Evolutionary conservation across 2,329 filamentous ascomycete species (phyloP), one percentile per base, ranked within the genome.

Genomic region (Nemania bipapillata): DNA sequence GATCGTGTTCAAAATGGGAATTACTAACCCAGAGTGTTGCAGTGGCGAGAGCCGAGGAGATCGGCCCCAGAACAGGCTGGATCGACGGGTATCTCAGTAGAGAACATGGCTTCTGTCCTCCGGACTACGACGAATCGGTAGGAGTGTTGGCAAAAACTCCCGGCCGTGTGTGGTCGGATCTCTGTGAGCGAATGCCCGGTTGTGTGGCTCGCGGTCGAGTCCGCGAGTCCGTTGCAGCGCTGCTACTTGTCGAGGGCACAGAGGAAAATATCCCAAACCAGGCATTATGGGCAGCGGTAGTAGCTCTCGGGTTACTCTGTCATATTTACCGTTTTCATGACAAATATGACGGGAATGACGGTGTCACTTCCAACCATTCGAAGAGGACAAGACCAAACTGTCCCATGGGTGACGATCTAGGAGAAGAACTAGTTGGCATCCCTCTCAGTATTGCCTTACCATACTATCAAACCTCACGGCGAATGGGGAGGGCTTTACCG

Each of bases 311-410:
- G 0, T 85, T 87, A 78, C 74, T 87, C 0, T 86, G 84, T 66
- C 85, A 83, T 2, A 86, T 87, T 56, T 87, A 86, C 69, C 78
- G 85, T 6, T 87, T 85, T 58, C 84, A 86, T 64, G 83, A 84
- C 40, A 83, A 82, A 66, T 82, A 86, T 67, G 84, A 87, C 71
- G 85, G 84, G 0, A 82, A 81, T 60, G 83, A 86, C 15, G 85
- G 84, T n/a, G 80, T 86, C 26, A 80, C 77, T 45, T 76, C 80
- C 0, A 77, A 74, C 20, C 65, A 74, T 6, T 70, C 73, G 0
- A 76, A 76, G 53, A 79, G 75, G 20, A 79, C 77, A 17, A 78
- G 74, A 49, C 81, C 80, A 1, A 76, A 79, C 35, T 81, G 81
- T 52, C 78, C 81, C 20, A 83, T 84, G 81, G 81, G 84, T n/a